Percentiles rank a stretch among this genome's conserved stretches.
Conservation (phyloP, 208 protist species). For the Acanthamoeba triangularis region DNA sequence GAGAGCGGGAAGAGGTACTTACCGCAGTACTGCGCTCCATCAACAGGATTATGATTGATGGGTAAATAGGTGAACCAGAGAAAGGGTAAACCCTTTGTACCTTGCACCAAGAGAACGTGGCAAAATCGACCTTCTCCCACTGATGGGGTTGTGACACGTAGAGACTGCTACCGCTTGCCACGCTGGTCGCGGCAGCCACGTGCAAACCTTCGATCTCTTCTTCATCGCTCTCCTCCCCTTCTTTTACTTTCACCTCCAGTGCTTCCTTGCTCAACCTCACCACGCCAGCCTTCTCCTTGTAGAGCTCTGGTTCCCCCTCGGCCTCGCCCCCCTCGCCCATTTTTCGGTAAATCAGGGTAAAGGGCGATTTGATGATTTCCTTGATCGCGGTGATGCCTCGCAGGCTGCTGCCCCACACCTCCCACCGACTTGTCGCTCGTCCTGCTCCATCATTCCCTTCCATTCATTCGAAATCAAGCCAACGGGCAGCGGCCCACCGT, state of each 20-base stretch:
- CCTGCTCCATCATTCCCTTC: background rate
- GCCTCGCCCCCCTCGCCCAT: background rate
- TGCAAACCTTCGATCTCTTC: conserved; percentile 30
- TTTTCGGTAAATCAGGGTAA: conserved; percentile 44
- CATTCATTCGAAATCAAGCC: background rate
- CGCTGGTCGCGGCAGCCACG: background rate
- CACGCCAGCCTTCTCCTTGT: background rate
- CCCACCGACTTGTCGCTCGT: too few relatives aligned
- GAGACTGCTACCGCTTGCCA: background rate
- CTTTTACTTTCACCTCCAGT: background rate
- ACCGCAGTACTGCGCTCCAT: background rate
- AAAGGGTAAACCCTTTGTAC: background rate
- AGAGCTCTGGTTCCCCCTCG: background rate
- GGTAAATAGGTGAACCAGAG: background rate
- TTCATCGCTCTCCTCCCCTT: background rate
- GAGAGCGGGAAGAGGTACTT: conserved; percentile 30
- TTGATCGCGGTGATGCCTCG: background rate
- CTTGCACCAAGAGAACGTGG: conserved; percentile 50
- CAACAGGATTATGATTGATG: background rate
- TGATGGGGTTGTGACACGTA: conserved; percentile 9
- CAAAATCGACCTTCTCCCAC: conserved; percentile 42
- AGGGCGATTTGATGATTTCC: background rate
- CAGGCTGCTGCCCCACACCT: too few relatives aligned
- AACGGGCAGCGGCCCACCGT: too few relatives aligned
- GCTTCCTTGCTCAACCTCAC: background rate